Base-by-base conservation (phyloP, 257 asterid species). In the Nicotiana obtusifolia region DNA sequence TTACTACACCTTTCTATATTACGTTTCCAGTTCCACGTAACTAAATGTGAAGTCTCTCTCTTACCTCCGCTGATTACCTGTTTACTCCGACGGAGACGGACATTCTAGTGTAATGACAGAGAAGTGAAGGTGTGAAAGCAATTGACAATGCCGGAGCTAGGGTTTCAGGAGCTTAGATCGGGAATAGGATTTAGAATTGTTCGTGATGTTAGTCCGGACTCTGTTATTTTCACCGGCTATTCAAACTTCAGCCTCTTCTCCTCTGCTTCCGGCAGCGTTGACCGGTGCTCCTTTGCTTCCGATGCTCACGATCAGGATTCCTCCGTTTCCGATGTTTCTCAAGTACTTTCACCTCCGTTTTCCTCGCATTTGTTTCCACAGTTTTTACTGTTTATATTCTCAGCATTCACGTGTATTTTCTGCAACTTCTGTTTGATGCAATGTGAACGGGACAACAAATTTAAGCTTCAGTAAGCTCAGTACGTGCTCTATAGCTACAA, bases 171-270 rank as follows among this genome's bases (percentile, higher is more conserved):
- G 81, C 87, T 90, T 95, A 30, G 92, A 89, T 78, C 20, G 85
- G 8, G 90, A 92, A 91, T 91, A 91, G 75, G 93, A 90, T 78
- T 92, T 92, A 15, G 87, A 71, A 78, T 92, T 76, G 88, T 84
- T 85, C 91, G 98, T 19, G 97, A 94, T 81, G 24, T 89, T 5
- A 95, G 99, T 91, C 97, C 97, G 54, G 97, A 91, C 78, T 95
- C 99, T 31, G 92, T 92, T 33, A 93, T 93, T 80, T 93, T 89
- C 87, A 89, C 89, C 13, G 90, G 83, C 4, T 97, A 93, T 76
- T 91, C 95, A n/a, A 93, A 89, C 86, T 89, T 93, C 88, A 94
- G 98, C 84, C 89, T 91, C 53, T 94, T 94, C 88, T 95, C 98
- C 19, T 95, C 97, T 13, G 91, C 95, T 87, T 91, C 98, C 44